Conservation (phyloP, 306 rosid species). For the Sesbania bispinosa region DNA sequence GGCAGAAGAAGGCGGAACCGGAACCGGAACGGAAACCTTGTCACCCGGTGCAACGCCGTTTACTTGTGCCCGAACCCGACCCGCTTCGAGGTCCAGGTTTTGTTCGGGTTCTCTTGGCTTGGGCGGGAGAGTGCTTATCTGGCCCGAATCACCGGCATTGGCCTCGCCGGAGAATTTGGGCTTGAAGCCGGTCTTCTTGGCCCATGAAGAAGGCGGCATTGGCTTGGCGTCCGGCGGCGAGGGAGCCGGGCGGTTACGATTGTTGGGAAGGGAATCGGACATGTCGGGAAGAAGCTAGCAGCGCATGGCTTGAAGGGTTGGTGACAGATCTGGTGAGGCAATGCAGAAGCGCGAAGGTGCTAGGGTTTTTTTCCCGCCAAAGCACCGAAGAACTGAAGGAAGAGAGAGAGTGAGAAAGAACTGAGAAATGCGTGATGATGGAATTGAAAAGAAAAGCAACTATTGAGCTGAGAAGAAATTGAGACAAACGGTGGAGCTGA, state of each 20-base stretch:
- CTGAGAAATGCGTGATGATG: neutral
- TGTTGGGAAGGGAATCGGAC: constrained; percentile 20
- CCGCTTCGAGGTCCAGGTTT: constrained; percentile 62
- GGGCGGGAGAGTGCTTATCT: constrained; percentile 35
- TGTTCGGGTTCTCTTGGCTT: constrained; percentile 35
- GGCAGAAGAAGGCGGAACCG: constrained; percentile 21
- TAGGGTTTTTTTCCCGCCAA: constrained; percentile 5
- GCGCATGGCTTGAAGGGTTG: constrained; percentile 1
- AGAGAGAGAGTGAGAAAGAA: neutral
- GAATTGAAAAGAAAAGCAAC: too few relatives aligned
- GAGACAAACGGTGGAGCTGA: too few relatives aligned
- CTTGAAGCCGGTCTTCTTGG: constrained; percentile 81
- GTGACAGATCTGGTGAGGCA: constrained; percentile 8
- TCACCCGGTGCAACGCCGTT: constrained; percentile 37
- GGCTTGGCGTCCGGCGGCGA: constrained; percentile 36
- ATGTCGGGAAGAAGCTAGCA: neutral
- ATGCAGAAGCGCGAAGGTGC: constrained; percentile 3
- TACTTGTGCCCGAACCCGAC: constrained; percentile 31
- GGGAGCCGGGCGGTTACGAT: constrained; percentile 11
- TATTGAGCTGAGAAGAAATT: too few relatives aligned
- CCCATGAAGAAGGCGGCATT: constrained; percentile 93
- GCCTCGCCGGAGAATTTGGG: constrained; percentile 97
- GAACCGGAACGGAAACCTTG: constrained; percentile 26
- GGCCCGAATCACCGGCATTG: constrained; percentile 64
- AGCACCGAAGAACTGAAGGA: neutral